Base-by-base conservation (phyloP, 345 rosid species). In the Salix koriyanagi region DNA sequence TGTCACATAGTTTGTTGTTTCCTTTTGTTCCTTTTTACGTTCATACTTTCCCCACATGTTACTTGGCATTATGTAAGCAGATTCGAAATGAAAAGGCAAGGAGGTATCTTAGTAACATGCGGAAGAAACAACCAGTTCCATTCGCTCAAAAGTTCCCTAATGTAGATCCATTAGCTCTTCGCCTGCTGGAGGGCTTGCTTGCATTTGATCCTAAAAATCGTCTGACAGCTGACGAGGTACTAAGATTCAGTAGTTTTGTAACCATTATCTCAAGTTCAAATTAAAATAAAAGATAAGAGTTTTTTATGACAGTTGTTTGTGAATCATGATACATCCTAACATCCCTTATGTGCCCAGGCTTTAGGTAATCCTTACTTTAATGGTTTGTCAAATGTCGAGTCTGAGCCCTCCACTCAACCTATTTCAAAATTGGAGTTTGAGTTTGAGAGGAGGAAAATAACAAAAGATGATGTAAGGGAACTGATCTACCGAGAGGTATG, bases 171-270 rank as follows among this genome's bases (percentile, higher is more conserved):
- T 68, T 90, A 85, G 98, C 98, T 81, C 90, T 93, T 66, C 84
- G 84, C 76, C 82, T 96, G 16, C 87, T 96, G 65, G 90, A 90
- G 83, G 91, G 86, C 71, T 80, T 96, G 26, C 90, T 96, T 84
- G 97, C 98, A 60, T 96, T 96, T 87, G 99, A 96, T 92, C 97
- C 99, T 3, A 96, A 96, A 85, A 98, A 96, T 81, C 99, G 98
- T 62, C 98, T 88, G 48, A 83, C 94, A 32, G 98, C 99, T 75
- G 97, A 91, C 79, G 98, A 90, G 80, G 98, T 92, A 50, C 77
- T 42, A 52, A 74, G 39, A 67, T 44, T 60, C n/a, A 66, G 36
- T 44, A 23, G 48, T 37, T 39, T 23, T 58, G 21, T 12, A 41
- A 26, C 18, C 61, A n/a, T 42, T 5, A 25, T 68, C 7, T 78